Base-by-base conservation (phyloP, 176 grass and related monocot genomes). In the Pontederia crassipes region DNA sequence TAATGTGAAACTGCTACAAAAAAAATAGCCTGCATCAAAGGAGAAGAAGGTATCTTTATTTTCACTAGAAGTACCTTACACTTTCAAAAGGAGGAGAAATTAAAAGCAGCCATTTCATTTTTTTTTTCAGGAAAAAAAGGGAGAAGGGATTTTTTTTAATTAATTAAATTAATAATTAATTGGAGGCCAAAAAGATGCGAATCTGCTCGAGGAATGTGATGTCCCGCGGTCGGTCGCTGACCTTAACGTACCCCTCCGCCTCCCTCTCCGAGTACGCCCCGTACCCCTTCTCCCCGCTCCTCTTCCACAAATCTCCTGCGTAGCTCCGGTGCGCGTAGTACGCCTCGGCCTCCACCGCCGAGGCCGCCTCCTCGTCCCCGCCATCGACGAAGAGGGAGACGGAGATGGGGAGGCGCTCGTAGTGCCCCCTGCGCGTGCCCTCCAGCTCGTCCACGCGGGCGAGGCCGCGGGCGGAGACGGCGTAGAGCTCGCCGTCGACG, bases 321-420 rank as follows among this genome's bases (percentile, higher is more conserved):
- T 86, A 89, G 71, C 82, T 95, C 64, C 64, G 46, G 71, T 95
- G 71, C 59, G 85, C 80, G 11, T 85, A 95, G 67, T 95, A 95
- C 12, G 79, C 90, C 77, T 95, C 71, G 1, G 80, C 74, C 58
- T 80, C 64, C 65, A 79, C 49, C 67, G 12, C 57, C 45, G 1
- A 26, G 10, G 48, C 48, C 11, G 46, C 49, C 3, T 16, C 65
- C 50, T 11, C 62, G 11, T 50, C 47, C 14, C 17, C 13, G 11
- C 35, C 66, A 16, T 9, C n/a, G 45, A 6, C 45, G 61, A 63
- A 46, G 9, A 52, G 55, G 46, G 68, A 53, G 20, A 95, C 77
- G 28, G 69, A 51, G 53, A 94, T 20, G 17, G 62, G 65, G 49
- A 67, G 74, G 20, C 82, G 82, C 74, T 95, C 90, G 77, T 95